Base-by-base conservation (phyloP, 495 filamentous ascomycete species). In the Aspergillus egyptiacus region DNA sequence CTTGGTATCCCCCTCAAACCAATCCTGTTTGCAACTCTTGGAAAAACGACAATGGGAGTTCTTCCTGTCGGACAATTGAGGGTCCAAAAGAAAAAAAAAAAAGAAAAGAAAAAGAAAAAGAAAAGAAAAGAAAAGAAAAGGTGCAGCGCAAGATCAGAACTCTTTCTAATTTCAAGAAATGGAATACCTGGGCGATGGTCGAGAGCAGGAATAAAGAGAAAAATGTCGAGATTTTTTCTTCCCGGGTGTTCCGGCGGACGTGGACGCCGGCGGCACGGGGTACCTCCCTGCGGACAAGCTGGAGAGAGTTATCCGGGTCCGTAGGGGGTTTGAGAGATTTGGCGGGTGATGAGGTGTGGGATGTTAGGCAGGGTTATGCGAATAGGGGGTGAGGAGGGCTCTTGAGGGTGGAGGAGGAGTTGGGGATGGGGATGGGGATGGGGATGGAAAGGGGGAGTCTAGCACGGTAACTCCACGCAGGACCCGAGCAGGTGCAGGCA, bases 261-360 rank as follows among this genome's bases (percentile, higher is more conserved):
- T 70, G 0, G 64, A 59, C 2, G 79, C 76, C 6, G 82, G 78
- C 10, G 78, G 81, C 24, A 69, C 67, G 6, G 83, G 83, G 6
- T 89, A 85, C 57, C 48, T 78, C 7, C 55, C 68, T 0, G 68
- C 73, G 1, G 52, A 51, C 9, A 53, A 67, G 20, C 63, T 87
- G 10, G 58, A 55, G 17, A 57, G 62, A 18, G 72, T 82, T 22
- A 73, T 83, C 45, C 23, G 62, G 28, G 79, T 77, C 53, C 60
- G 63, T 48, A 72, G 77, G 65, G 61, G 64, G 33, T 82, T 79
- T 58, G 55, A 66, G 2, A 83, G 77, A 59, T 83, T 86, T 53
- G 83, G 83, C 6, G 84, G 84, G 18, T n/a, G 73, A 85, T 3
- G 86, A 86, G 84, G 68, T 84, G 56, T 87, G 83, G 84, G 84